These are phyloP conservation scores for Mayamaea pseudoterrestris DNA, from an alignment of 108 stramenopile genomes.

Conservation along the genomic window DNA sequence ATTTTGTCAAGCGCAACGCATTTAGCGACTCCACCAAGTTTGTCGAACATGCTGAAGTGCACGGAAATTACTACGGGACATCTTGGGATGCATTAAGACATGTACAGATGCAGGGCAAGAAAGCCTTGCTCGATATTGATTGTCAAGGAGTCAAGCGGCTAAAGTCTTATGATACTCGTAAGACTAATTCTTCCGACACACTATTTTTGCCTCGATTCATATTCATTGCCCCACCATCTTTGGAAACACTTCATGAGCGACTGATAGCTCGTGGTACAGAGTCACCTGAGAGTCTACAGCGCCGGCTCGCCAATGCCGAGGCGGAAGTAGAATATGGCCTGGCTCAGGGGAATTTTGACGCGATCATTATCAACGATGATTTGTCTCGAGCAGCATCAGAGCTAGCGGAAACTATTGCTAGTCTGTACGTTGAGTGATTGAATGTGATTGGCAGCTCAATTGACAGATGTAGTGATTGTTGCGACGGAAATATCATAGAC, in stretches of 20 bases:
- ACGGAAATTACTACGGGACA: conserved; percentile 97
- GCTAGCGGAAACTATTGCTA: too few relatives aligned
- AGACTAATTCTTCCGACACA: neutral
- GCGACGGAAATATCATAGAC: too few relatives aligned
- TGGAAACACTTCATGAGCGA: conserved; percentile 65
- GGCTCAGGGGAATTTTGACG: conserved; percentile 54
- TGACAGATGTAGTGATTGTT: too few relatives aligned
- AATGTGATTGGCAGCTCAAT: too few relatives aligned
- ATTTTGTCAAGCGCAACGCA: conserved; percentile 76
- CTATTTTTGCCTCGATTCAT: conserved; percentile 52
- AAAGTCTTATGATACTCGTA: conserved; percentile 8
- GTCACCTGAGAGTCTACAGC: conserved; percentile 52
- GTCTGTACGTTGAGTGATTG: conserved; percentile 22
- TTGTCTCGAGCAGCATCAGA: conserved; percentile 54
- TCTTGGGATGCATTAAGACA: conserved; percentile 47
- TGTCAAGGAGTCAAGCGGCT: conserved; percentile 61
- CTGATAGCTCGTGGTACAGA: conserved; percentile 81
- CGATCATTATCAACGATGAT: conserved; percentile 75
- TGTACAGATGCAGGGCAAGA: conserved; percentile 44
- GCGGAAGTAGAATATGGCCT: conserved; percentile 82
- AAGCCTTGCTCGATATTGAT: conserved; percentile 93
- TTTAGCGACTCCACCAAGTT: conserved; percentile 43
- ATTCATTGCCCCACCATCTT: conserved; percentile 90
- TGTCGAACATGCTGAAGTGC: conserved; percentile 90
- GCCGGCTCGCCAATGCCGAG: conserved; percentile 64